Base-by-base conservation (phyloP, 225 moss, liverwort and hornwort species). In the Rhytidiadelphus loreus region DNA sequence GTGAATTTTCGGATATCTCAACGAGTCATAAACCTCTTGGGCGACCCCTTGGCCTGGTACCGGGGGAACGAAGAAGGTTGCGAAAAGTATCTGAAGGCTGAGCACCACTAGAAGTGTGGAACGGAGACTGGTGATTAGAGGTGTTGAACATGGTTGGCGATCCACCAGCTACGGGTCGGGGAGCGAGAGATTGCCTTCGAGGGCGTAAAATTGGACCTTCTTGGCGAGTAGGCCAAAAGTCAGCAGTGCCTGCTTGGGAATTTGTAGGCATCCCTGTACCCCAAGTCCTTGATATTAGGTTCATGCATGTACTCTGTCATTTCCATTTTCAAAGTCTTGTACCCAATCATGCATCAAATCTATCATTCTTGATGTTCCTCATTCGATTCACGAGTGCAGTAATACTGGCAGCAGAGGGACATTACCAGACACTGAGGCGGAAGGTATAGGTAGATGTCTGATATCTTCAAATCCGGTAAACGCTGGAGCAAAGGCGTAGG, bases 151-250 rank as follows among this genome's bases (percentile, higher is more conserved):
- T 90, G 58, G 85, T 90, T 28, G 91, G 92, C 48, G 93, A 91
- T 80, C 90, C 93, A 56, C 89, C 90, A 88, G 91, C 70, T 53
- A 87, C 89, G 61, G 91, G 91, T 55, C 88, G 88, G 46, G 83
- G 87, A 80, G 86, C 89, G 25, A 89, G 74, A 77, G 72, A 85
- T 90, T 90, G 90, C 86, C 84, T 78, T 85, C 92, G 89, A 72
- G 89, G 65, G 52, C 93, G 91, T 79, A 89, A 44, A 25, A 72
- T 46, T 11, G 86, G 96, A 77, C 96, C 84, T 92, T 93, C 95
- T 91, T 93, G 96, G 29, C 94, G 94, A 87, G 83, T 66, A 86
- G 95, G 92, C 96, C 97, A 99, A 90, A 96, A 94, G 91, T 96
- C 95, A 91, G 93, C 81, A 85, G 88, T 77, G 84, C 84, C 93